Base-by-base conservation (phyloP, 2,329 filamentous ascomycete genomes). In the Ophiostoma himal-ulmi region DNA sequence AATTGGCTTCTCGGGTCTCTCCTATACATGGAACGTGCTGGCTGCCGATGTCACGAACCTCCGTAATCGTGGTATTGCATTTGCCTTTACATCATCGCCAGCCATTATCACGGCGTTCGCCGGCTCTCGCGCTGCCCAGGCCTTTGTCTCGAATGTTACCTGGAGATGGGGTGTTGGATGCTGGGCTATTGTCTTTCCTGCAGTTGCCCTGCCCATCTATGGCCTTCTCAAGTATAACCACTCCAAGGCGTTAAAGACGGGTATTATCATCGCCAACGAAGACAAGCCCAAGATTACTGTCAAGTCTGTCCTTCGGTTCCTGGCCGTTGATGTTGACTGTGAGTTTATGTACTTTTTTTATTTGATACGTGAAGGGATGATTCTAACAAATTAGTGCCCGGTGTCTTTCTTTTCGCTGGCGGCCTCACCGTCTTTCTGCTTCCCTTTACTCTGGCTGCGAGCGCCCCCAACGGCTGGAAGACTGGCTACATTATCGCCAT, bases 111-210 rank as follows among this genome's bases (percentile, higher is more conserved):
- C 87, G 1, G 83, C 88, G 54, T 84, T 70, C 36, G 69, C 69
- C 11, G 69, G 69, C 36, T 68, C 69, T n/a, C 54, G 57, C 8
- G 69, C 69, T 11, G 69, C 85, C 0, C 80, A 83, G 54, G 76
- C 78, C 0, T 85, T 89, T 71, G 81, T 84, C 70, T 74, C 81
- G 7, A 76, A 83, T 44, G 80, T 82, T 36, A 84, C 79, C 72
- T 90, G 87, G 86, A 82, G 87, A 70, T 89, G 87, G 88, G 88
- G 78, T 0, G 89, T 88, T 73, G 88, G 85, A 36, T 82, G 81
- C 74, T 89, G 86, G 77, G 82, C 84, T 69, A 86, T 89, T 75
- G 83, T 89, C 72, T 76, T 86, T 37, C 86, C 86, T 0, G 78
- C 84, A 48, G 83, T 77, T 11, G 90, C 87, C 75, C 81, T 84